phyloP scores from a whole-genome alignment of 176 grass and related monocot genomes.

The Oryza glumipatula region DNA sequence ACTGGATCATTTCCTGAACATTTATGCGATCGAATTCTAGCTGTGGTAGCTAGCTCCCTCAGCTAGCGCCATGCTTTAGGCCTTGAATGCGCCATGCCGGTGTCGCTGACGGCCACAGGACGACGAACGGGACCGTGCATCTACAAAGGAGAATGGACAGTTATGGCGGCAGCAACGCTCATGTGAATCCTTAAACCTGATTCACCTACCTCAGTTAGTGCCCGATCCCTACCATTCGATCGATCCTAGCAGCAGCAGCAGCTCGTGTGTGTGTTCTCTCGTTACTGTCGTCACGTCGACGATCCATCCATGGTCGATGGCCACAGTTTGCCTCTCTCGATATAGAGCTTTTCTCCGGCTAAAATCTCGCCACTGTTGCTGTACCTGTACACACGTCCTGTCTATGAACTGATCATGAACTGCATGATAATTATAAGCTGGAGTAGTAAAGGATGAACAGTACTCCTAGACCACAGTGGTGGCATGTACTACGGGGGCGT shows the following conservation, averaged over 20 bases:
- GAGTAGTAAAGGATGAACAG: background rate
- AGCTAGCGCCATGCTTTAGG: background rate
- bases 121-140: constrained; percentile 45
- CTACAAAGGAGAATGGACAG: constrained; percentile 36
- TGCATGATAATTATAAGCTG: background rate
- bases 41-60: background rate
- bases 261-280: background rate
- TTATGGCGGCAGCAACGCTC: constrained; percentile 48
- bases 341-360: background rate
- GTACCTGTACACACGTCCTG: background rate
- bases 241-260: background rate
- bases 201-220: constrained; percentile 54
- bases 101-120: constrained; percentile 28
- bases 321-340: background rate
- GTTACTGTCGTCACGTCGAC: background rate
- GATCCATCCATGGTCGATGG: background rate
- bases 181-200: constrained; percentile 45
- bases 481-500: no score
- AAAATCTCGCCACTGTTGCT: background rate
- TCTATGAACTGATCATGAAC: background rate
- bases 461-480: background rate
- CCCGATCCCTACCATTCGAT: background rate
- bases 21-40: constrained; percentile 29
- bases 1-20: constrained; percentile 2
- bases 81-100: constrained; percentile 37